A percentile compares a stretch with the other conserved stretches of the same genome.
phyloP scores from a whole-genome alignment of 2,329 filamentous ascomycete species.

The Xylaria sp. region DNA sequence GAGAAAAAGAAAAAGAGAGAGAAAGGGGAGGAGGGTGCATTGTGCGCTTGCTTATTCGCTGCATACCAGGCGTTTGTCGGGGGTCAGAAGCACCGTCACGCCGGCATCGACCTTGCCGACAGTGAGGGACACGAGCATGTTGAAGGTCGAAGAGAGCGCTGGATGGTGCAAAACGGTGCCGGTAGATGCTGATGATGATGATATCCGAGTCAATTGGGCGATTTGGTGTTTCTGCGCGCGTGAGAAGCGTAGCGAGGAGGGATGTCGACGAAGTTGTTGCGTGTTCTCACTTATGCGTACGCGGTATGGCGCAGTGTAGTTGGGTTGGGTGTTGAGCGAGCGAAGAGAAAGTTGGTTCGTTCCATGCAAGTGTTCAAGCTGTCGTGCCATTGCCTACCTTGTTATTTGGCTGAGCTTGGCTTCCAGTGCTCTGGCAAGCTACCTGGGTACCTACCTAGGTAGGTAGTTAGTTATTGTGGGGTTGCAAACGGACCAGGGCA shows the following conservation, averaged over 20 bases:
- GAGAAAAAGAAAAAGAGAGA: not conserved
- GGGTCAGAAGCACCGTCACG: slow-evolving; percentile 94
- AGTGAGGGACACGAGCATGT: slow-evolving; percentile 95
- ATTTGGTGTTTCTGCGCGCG: not conserved
- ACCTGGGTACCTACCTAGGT: not conserved
- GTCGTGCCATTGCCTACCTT: not conserved
- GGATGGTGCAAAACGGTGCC: not conserved
- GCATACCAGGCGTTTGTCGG: slow-evolving; percentile 91
- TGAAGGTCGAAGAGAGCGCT: slow-evolving; percentile 42
- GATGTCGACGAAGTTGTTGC: not conserved
- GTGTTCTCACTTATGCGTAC: not conserved
- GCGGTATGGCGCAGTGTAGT: not conserved
- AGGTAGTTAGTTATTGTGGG: too few species aligned
- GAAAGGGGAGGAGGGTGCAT: not conserved
- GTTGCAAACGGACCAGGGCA: too few species aligned
- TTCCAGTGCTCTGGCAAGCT: not conserved
- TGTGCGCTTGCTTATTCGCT: not conserved
- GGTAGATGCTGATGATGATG: not conserved
- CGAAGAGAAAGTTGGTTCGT: not conserved
- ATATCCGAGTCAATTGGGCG: slow-evolving; percentile 3
- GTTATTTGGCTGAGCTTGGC: not conserved
- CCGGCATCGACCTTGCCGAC: slow-evolving; percentile 99
- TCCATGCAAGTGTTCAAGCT: not conserved
- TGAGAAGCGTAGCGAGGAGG: not conserved
- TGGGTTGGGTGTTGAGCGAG: not conserved